Base-by-base conservation (phyloP, 345 rosid species). In the Streptanthus diversifolius region DNA sequence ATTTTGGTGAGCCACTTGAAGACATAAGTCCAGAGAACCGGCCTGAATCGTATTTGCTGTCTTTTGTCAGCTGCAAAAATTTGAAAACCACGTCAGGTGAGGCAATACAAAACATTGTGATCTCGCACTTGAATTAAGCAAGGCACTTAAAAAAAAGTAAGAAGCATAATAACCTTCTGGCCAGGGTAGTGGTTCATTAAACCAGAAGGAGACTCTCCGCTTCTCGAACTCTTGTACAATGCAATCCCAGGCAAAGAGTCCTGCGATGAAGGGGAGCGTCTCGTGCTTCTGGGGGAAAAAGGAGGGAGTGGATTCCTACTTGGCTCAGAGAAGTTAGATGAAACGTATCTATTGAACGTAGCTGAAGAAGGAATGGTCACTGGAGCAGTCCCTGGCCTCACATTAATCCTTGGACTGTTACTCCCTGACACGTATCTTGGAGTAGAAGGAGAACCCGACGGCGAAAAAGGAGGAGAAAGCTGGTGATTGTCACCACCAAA, bases 401-500 rank as follows among this genome's bases (percentile, higher is more conserved):
- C 60, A 64, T 57, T 80, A 73, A 79, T 44, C 62, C 71, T 85
- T 18, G 79, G 73, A 69, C 82, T 80, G 82, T 80, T 82, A 62
- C 77, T 60, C 33, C 80, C 75, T 14, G 75, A 57, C 18, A 83
- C 47, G 78, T 82, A 82, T 55, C 83, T 80, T 7, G 90, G 90
- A 2, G 88, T 83, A 49, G 95, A 86, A 35, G 89, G 89, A 58
- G 91, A 90, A 73, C 88, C 75, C 9, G 83, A 86, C 4, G 95
- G 83, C 0, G 98, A 92, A 76, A 87, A 92, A 44, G 98, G 95
- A 61, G 98, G 98, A 5, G 98, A 92, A 62, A 86, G 82, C 82
- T 88, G 91, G 79, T 84, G 89, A 60, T 74, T 89, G 69, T 90
- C 95, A 82, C 75, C 71, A 78, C 75, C 71, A 77, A 70, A 70